Conservation (phyloP, 768 basidiomycete genomes). For the Serendipita vermifera region DNA sequence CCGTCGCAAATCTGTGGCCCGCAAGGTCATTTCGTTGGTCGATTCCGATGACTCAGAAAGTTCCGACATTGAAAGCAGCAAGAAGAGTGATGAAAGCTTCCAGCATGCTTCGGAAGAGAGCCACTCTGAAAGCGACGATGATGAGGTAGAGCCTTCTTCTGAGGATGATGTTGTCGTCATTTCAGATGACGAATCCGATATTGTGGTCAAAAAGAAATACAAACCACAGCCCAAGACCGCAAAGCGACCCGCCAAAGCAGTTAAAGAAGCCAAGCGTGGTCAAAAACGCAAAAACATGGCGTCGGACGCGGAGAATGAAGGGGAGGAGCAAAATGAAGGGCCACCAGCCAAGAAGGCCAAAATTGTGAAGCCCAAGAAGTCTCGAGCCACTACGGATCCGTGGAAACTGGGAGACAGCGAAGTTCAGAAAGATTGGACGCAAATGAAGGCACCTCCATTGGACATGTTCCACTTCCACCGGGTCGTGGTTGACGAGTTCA, state of each 20-base stretch:
- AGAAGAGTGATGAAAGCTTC: not conserved
- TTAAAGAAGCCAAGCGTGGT: slow-evolving; percentile 24
- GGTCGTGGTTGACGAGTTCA: slow-evolving; percentile 88
- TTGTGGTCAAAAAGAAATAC: not conserved
- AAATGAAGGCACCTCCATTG: slow-evolving; percentile 71
- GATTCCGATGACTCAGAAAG: slow-evolving; percentile 7
- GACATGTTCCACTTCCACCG: slow-evolving; percentile 90
- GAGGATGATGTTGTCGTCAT: not conserved
- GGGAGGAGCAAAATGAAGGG: slow-evolving; percentile 22
- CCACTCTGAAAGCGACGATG: not conserved
- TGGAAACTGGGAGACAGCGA: slow-evolving; percentile 51
- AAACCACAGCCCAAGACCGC: not conserved
- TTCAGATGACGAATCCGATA: not conserved
- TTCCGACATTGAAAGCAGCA: not conserved
- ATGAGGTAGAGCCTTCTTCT: not conserved
- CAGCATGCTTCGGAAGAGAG: too few relatives aligned
- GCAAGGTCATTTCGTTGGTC: not conserved
- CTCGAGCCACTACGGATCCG: slow-evolving; percentile 34
- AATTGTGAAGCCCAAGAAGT: slow-evolving; percentile 18
- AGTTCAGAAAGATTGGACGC: slow-evolving; percentile 60
- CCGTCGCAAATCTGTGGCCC: not conserved
- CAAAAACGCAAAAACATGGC: slow-evolving; percentile 32
- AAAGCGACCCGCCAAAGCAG: not conserved
- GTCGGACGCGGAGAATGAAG: slow-evolving; percentile 16
- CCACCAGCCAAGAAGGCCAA: slow-evolving; percentile 43